Conservation (phyloP, 306 rosid genomes). For the Vigna reflexopilosa region DNA sequence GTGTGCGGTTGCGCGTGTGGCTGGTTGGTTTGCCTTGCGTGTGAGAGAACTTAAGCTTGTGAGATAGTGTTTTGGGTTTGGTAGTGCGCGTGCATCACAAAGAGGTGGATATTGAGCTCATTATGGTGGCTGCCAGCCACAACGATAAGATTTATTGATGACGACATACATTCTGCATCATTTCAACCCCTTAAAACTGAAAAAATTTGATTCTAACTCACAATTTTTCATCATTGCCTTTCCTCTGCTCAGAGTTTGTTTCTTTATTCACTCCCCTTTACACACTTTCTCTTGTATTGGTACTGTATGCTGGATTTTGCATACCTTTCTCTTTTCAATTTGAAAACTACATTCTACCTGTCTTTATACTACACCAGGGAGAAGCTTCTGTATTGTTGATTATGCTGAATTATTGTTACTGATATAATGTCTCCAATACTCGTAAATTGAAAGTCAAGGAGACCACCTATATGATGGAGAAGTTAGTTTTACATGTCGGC, state of each 20-base stretch:
- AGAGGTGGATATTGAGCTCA: conserved; percentile 69
- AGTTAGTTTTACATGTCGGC: conserved; percentile 51
- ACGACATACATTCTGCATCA: conserved; percentile 75
- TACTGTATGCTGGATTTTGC: conserved; percentile 17
- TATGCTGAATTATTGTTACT: conserved; percentile 53
- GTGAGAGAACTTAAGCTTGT: conserved; percentile 41
- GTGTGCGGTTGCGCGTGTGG: not conserved
- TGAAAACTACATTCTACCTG: conserved; percentile 26
- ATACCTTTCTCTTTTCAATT: not conserved
- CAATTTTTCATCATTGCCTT: conserved; percentile 64
- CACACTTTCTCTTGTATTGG: conserved; percentile 34
- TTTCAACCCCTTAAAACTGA: conserved; percentile 59
- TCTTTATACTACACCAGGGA: conserved; percentile 23
- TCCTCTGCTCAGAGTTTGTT: conserved; percentile 19
- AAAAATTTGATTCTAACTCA: conserved; percentile 59
- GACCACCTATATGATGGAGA: conserved; percentile 52
- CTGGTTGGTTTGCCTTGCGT: conserved; percentile 45
- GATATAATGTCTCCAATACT: conserved; percentile 61
- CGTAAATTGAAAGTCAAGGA: conserved; percentile 82
- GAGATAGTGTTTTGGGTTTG: conserved; percentile 72
- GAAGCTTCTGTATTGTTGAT: conserved; percentile 52
- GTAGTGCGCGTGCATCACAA: conserved; percentile 72
- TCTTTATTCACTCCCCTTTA: conserved; percentile 29
- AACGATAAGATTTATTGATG: conserved; percentile 78
- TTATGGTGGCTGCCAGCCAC: conserved; percentile 82